Percentiles rank a stretch among this genome's conserved stretches.
Evolutionary conservation across 2,329 filamentous ascomycete genomes (phyloP).

Genomic region (Ophiocordyceps camponoti-floridani): DNA sequence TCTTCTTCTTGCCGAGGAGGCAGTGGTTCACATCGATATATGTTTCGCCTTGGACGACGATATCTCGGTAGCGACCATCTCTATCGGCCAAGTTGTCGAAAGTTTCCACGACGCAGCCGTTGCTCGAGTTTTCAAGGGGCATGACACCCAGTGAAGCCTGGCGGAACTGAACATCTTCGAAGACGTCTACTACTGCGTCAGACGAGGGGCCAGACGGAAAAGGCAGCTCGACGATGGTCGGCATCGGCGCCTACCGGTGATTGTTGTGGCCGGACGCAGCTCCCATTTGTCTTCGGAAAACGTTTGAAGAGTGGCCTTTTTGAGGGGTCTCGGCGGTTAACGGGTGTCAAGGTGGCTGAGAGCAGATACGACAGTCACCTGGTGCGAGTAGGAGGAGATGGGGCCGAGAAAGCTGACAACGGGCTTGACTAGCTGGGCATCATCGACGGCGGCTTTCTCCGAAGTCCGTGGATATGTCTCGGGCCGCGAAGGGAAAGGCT

Average conservation of each 20-base stretch:
- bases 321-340: constrained; percentile 1
- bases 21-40: constrained; percentile 84
- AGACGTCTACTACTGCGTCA: constrained; percentile 43
- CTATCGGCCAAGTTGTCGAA: constrained; percentile 77
- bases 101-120: constrained; percentile 80
- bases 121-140: constrained; percentile 91
- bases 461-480: background rate
- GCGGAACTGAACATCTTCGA: constrained; percentile 55
- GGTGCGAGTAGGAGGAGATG: constrained; percentile 30
- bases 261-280: constrained; percentile 31
- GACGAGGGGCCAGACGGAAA: background rate
- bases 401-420: constrained; percentile 31
- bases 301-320: constrained; percentile 24
- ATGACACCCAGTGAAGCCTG: constrained; percentile 58
- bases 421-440: constrained; percentile 13
- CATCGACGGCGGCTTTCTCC: background rate
- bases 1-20: constrained; percentile 41
- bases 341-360: constrained; percentile 1
- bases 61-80: constrained; percentile 40
- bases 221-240: background rate
- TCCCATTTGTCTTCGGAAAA: constrained; percentile 30
- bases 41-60: constrained; percentile 65
- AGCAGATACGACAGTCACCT: constrained; percentile 16
- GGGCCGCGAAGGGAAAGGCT: background rate
- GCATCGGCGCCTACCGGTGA: constrained; percentile 20